A percentile compares a stretch with the other conserved stretches of the same genome.
Conservation (phyloP, 1,284 basidiomycete genomes). For the Apiotrichum veenhuisii region DNA sequence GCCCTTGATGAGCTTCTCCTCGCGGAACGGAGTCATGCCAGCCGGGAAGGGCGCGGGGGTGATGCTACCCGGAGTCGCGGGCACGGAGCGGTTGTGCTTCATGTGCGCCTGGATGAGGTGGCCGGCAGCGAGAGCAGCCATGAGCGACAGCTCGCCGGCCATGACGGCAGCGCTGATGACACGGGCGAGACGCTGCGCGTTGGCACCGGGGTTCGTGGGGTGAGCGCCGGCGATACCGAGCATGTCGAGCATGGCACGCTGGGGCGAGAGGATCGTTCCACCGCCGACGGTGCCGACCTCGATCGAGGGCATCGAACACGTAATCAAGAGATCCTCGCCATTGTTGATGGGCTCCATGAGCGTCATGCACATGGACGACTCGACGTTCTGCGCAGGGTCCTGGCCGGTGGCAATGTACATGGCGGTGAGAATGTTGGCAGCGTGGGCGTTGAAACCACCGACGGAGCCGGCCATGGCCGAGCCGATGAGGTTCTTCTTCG, state of each 20-base stretch:
- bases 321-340: conserved; percentile 85
- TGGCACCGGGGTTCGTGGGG: conserved; percentile 72
- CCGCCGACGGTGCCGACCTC: conserved; percentile 96
- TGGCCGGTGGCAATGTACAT: conserved; percentile 96
- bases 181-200: conserved; percentile 79
- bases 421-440: conserved; percentile 94
- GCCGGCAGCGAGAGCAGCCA: conserved; percentile 85
- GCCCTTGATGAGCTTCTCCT: conserved; percentile 24
- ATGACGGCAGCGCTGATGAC: conserved; percentile 86
- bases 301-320: conserved; percentile 90
- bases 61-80: conserved; percentile 42
- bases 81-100: conserved; percentile 49
- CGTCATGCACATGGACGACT: conserved; percentile 97
- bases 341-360: conserved; percentile 95
- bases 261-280: conserved; percentile 84
- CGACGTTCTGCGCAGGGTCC: conserved; percentile 98
- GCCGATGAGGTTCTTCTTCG: conserved; percentile 96
- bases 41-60: conserved; percentile 32
- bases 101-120: conserved; percentile 86
- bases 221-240: conserved; percentile 85
- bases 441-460: conserved; percentile 98
- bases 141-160: conserved; percentile 86
- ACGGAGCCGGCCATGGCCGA: conserved; percentile 96
- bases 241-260: conserved; percentile 85
- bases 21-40: conserved; percentile 35